A percentile compares a stretch with the other conserved stretches of the same genome.
Evolutionary conservation across 208 protist genomes (phyloP).

Genomic region (Endotrypanum monterogeii): DNA sequence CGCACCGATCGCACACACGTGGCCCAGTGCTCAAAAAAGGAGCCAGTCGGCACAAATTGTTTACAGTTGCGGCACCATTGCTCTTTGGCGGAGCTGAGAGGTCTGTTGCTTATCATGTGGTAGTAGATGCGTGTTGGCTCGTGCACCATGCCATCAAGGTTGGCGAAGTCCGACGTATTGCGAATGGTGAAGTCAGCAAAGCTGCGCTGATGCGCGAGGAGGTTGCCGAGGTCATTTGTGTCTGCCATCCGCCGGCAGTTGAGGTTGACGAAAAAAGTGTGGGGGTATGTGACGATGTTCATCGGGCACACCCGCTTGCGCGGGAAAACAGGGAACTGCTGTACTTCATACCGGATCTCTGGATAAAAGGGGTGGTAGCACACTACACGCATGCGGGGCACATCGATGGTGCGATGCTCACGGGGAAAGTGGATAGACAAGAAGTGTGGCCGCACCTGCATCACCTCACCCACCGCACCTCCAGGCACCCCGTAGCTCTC

Average conservation of each 20-base stretch:
- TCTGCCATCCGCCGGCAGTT: constrained; percentile 82
- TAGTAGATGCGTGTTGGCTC: constrained; percentile 92
- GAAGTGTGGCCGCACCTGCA: constrained; percentile 68
- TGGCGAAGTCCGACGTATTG: constrained; percentile 68
- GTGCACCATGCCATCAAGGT: constrained; percentile 87
- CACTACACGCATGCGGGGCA: constrained; percentile 73
- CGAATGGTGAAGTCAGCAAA: constrained; percentile 85
- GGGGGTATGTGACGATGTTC: constrained; percentile 52
- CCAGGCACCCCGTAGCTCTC: constrained; percentile 57
- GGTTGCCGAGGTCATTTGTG: constrained; percentile 89
- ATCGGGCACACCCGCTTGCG: constrained; percentile 67
- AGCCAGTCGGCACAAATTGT: constrained; percentile 57
- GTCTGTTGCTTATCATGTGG: constrained; percentile 48
- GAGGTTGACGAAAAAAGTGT: constrained; percentile 69
- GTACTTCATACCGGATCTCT: constrained; percentile 72
- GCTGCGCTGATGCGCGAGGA: constrained; percentile 78
- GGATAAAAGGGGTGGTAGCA: constrained; percentile 79
- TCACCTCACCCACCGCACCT: constrained; percentile 84
- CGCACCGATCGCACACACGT: constrained; percentile 75
- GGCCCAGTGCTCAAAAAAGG: constrained; percentile 82
- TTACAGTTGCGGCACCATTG: constrained; percentile 94
- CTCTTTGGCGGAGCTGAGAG: constrained; percentile 55
- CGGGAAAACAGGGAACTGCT: constrained; percentile 87
- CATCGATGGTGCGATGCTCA: constrained; percentile 74
- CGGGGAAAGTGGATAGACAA: constrained; percentile 81